Evolutionary conservation across 2,329 filamentous ascomycete species (phyloP).

Genomic region (Tolypocladium pustulatum): DNA sequence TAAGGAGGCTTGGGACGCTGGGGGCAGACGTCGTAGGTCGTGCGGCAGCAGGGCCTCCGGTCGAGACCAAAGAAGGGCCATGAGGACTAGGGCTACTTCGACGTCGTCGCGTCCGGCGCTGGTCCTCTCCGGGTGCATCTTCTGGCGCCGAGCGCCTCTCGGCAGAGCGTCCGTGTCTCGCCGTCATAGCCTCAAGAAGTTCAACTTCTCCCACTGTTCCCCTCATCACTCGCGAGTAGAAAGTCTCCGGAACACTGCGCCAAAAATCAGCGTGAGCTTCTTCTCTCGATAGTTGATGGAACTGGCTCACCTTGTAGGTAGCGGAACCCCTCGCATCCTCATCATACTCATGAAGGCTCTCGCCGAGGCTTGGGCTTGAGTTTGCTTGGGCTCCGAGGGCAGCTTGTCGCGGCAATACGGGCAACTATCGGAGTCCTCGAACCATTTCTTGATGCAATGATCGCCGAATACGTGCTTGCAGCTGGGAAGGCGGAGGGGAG

Average conservation of each 20-base stretch:
- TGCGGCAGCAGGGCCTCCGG: background rate
- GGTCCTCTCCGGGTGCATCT: slow-evolving; percentile 13
- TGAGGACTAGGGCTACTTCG: slow-evolving; percentile 7
- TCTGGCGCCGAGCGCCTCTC: slow-evolving; percentile 17
- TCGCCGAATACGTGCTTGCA: slow-evolving; percentile 57
- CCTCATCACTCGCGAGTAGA: slow-evolving; percentile 8
- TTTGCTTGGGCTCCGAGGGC: slow-evolving; percentile 32
- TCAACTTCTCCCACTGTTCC: slow-evolving; percentile 6
- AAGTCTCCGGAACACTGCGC: slow-evolving; percentile 9
- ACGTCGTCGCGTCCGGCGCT: slow-evolving; percentile 18
- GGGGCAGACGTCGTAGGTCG: background rate
- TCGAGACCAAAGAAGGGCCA: background rate
- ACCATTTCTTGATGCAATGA: slow-evolving; percentile 55
- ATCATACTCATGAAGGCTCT: slow-evolving; percentile 21
- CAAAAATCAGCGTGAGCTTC: background rate
- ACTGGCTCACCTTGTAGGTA: slow-evolving; percentile 11
- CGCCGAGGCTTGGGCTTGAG: slow-evolving; percentile 5
- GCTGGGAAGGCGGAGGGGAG: slow-evolving; percentile 45
- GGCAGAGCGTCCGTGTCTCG: slow-evolving; percentile 5
- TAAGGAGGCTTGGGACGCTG: background rate
- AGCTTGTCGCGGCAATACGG: slow-evolving; percentile 55
- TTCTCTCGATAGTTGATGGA: background rate
- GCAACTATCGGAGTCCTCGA: slow-evolving; percentile 50
- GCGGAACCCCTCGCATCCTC: slow-evolving; percentile 13
- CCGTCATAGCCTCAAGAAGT: slow-evolving; percentile 5